Conservation (phyloP, 768 basidiomycete genomes). For the Serendipita sp. region DNA sequence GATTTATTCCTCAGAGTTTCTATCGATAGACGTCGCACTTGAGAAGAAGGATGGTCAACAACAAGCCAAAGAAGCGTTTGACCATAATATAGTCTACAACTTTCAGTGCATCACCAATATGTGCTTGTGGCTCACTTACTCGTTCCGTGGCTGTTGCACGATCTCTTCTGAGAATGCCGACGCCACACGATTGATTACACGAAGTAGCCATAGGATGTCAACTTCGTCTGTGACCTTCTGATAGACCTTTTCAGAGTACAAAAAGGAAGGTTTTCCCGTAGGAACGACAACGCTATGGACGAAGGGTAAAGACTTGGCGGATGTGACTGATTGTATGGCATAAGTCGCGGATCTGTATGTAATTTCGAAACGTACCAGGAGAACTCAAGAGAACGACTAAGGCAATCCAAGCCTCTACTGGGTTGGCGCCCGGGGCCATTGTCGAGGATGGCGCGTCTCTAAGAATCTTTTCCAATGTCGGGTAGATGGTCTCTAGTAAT, state of each 20-base stretch:
- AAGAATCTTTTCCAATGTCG: neutral
- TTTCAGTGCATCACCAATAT: neutral
- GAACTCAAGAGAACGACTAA: conserved; percentile 31
- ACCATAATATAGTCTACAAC: neutral
- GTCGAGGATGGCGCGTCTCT: neutral
- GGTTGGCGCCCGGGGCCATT: conserved; percentile 12
- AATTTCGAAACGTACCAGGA: neutral
- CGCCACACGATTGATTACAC: conserved; percentile 39
- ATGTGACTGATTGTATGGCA: conserved; percentile 12
- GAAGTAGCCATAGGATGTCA: conserved; percentile 64
- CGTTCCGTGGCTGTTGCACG: conserved; percentile 27
- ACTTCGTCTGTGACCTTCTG: conserved; percentile 43
- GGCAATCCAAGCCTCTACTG: conserved; percentile 24
- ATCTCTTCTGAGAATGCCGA: conserved; percentile 34
- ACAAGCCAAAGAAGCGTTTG: neutral
- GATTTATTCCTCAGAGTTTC: neutral
- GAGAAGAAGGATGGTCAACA: neutral
- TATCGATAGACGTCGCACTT: neutral
- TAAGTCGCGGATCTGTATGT: neutral
- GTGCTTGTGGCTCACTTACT: conserved; percentile 30
- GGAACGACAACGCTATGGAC: conserved; percentile 14
- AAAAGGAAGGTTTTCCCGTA: conserved; percentile 61
- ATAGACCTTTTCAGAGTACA: conserved; percentile 79
- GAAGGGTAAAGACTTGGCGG: neutral
- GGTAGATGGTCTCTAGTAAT: neutral